phyloP scores from a whole-genome alignment of 176 grass and related monocot genomes.

The Juncus effusus region DNA sequence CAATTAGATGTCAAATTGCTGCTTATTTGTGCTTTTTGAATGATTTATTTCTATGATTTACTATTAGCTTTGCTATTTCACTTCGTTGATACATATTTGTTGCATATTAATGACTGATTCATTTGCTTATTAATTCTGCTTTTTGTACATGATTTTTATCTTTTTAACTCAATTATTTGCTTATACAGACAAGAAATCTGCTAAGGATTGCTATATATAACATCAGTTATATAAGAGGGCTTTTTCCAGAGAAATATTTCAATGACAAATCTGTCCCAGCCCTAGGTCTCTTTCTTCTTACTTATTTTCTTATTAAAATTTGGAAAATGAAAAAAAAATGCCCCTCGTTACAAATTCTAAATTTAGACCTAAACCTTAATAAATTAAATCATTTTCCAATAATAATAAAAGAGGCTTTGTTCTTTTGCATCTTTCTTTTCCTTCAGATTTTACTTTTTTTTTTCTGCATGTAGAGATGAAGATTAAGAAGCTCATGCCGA shows the following conservation, averaged over 20 bases:
- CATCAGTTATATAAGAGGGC: slow-evolving; percentile 95
- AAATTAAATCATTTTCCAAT: not conserved
- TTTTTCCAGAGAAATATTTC: slow-evolving; percentile 98
- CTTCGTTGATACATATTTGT: too few relatives aligned
- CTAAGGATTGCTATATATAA: slow-evolving; percentile 97
- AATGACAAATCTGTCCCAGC: slow-evolving; percentile 97
- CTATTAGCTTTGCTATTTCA: too few relatives aligned
- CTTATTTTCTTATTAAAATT: slow-evolving; percentile 3
- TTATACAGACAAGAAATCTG: slow-evolving; percentile 84
- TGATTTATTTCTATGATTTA: too few relatives aligned
- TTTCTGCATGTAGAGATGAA: slow-evolving; percentile 79
- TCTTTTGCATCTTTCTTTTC: not conserved
- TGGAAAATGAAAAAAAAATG: slow-evolving; percentile 19
- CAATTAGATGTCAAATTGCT: not conserved
- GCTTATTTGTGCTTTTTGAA: too few relatives aligned
- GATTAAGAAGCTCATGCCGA: slow-evolving; percentile 99
- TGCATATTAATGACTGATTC: not conserved
- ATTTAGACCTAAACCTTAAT: not conserved
- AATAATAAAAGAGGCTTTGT: not conserved
- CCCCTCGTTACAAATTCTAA: not conserved
- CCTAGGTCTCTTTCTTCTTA: slow-evolving; percentile 48
- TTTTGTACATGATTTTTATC: not conserved
- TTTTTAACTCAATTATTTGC: not conserved
- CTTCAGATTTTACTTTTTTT: slow-evolving; percentile 8
- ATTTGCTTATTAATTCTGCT: not conserved